Base-by-base conservation (phyloP, 2,329 filamentous ascomycete species). In the Dissoconium aciculare region DNA sequence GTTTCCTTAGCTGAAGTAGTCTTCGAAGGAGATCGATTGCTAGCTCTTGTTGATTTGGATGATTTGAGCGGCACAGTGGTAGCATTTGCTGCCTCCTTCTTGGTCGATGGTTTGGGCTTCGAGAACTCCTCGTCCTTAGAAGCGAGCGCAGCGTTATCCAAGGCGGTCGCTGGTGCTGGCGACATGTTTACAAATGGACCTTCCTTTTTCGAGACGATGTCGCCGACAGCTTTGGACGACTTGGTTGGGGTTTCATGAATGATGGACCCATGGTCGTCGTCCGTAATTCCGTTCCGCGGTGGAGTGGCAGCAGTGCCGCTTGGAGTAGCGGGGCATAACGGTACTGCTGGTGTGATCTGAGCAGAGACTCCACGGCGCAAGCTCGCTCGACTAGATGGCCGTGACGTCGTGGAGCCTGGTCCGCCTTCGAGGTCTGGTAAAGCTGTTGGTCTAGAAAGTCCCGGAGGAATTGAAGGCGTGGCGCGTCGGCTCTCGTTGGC, bases 391-490 rank as follows among this genome's bases (percentile, higher is more conserved):
- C 53, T 56, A 8, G 47, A 44, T 4, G 54, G 50, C 24, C 47
- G 38, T 19, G 41, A 38, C n/a, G 44, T 37, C 8, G 54, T 50
- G 19, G 44, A 35, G 5, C 35, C 38, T 21, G 38, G 27, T 2
- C 23, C 33, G 4, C 50, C 50, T 23, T 44, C 45, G 5, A 48
- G 41, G 27, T 44, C 42, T 14, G 44, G 44, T 16, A 48, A 31
- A 5, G 40, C 44, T 14, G 34, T 41, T 15, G 43, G 41, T 31
- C 35, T 49, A 11, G 56, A 49, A 16, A 64, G 55, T 4, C 60
- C 60, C 11, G 61, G 61, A 9, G 61, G 61, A 15, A 64, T 52
- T 1, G 56, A 55, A 1, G 60, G 60, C 6, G 60, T 63, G 10
- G 58, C 48, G 14, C 56, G 53, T 19, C 58, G 53, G 29, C 53